Conservation (phyloP, 1,139 yeast genomes). For the Saccharomycopsis crataegensis region DNA sequence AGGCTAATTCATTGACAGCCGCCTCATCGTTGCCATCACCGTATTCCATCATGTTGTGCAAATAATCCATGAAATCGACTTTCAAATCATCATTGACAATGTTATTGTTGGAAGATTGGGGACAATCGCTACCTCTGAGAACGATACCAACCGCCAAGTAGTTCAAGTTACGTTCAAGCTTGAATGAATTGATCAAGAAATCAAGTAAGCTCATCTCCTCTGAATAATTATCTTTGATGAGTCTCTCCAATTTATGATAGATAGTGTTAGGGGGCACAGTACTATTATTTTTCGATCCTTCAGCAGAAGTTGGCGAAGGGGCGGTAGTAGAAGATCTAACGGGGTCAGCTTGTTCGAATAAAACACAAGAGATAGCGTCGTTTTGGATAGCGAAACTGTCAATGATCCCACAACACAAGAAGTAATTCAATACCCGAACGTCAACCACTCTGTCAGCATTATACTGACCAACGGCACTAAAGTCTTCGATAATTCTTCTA, state of each 20-base stretch:
- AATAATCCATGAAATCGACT: not conserved
- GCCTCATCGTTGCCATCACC: no score
- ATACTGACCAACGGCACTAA: no score
- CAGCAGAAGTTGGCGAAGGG: not conserved
- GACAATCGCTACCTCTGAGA: not conserved
- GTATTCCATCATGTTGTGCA: not conserved
- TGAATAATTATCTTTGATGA: not conserved
- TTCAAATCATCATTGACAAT: not conserved
- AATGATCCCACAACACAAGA: not conserved
- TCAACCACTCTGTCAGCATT: no score
- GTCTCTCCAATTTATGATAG: not conserved
- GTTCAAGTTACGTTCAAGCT: constrained; percentile 1
- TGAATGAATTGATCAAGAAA: not conserved
- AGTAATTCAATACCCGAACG: not conserved
- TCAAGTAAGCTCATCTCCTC: not conserved
- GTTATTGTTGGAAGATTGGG: not conserved
- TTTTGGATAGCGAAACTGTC: not conserved
- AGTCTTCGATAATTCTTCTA: no score
- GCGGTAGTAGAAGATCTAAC: not conserved
- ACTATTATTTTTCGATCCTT: not conserved
- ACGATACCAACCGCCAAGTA: not conserved
- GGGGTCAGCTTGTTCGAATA: not conserved
- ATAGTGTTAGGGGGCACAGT: not conserved
- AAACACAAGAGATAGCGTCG: not conserved
- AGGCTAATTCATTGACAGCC: no score